These are phyloP conservation scores for Knufia fluminis DNA, from an alignment of 2,329 filamentous ascomycete genomes.

Conservation along the genomic window DNA sequence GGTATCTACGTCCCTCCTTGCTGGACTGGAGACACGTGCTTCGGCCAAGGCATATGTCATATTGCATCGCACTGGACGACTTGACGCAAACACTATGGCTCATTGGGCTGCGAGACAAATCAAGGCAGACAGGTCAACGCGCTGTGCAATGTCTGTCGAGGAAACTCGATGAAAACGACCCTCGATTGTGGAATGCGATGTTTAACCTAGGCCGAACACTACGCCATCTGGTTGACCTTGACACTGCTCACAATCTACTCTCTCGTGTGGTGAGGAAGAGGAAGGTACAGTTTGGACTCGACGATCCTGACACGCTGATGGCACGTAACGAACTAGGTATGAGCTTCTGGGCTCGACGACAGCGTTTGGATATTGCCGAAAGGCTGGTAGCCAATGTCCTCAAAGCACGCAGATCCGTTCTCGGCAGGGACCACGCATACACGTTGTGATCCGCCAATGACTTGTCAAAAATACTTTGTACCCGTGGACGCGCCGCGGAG, in stretches of 20 bases:
- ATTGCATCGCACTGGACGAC: slow-evolving; percentile 16
- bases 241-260: slow-evolving; percentile 14
- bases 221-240: slow-evolving; percentile 15
- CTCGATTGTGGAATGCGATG: slow-evolving; percentile 16
- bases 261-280: slow-evolving; percentile 15
- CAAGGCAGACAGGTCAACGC: slow-evolving; percentile 15
- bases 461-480: slow-evolving; percentile 17
- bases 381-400: slow-evolving; percentile 15
- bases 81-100: slow-evolving; percentile 15
- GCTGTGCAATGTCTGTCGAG: slow-evolving; percentile 12
- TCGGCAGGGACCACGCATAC: slow-evolving; percentile 21
- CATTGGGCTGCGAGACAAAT: slow-evolving; percentile 12
- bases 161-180: slow-evolving; percentile 15
- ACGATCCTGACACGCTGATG: slow-evolving; percentile 16
- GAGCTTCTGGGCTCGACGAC: slow-evolving; percentile 12
- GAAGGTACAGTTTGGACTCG: slow-evolving; percentile 9
- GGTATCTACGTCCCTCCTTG: slow-evolving; percentile 8
- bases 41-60: slow-evolving; percentile 10
- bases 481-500: slow-evolving; percentile 49
- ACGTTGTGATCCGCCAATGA: slow-evolving; percentile 21
- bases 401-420: slow-evolving; percentile 11
- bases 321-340: slow-evolving; percentile 14
- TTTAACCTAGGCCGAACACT: slow-evolving; percentile 19
- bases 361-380: slow-evolving; percentile 15
- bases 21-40: slow-evolving; percentile 10